Percentiles rank a stretch among this genome's conserved stretches.
Conservation (phyloP, 805 yeast genomes). For the Candida nitratophila region DNA sequence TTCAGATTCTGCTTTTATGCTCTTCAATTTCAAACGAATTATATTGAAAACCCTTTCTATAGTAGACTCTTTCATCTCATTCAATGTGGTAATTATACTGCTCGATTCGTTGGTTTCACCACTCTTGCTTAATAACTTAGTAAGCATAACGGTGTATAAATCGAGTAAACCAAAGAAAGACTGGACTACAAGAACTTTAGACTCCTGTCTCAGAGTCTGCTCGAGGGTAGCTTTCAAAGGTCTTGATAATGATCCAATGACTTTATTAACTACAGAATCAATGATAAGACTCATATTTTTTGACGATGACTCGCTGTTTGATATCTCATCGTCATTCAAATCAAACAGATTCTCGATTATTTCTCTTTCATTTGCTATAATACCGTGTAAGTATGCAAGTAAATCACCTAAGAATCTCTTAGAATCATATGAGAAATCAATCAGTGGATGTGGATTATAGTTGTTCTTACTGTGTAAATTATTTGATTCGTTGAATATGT, state of each 20-base stretch:
- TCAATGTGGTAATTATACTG: constrained; percentile 16
- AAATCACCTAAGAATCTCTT: constrained; percentile 79
- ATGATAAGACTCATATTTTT: constrained; percentile 12
- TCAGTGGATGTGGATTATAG: constrained; percentile 37
- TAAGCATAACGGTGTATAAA: constrained; percentile 65
- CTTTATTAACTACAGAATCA: constrained; percentile 36
- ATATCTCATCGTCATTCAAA: constrained; percentile 20
- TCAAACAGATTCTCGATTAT: constrained; percentile 57
- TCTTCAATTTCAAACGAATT: constrained; percentile 31
- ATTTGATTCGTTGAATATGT: constrained; percentile 2
- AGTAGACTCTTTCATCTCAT: constrained; percentile 26
- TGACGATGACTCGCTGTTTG: constrained; percentile 4
- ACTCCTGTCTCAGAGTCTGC: constrained; percentile 60
- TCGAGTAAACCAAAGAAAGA: constrained; percentile 57
- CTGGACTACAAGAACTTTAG: constrained; percentile 45
- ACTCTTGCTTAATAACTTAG: constrained; percentile 29
- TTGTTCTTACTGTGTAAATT: constrained; percentile 8
- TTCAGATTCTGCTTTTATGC: constrained; percentile 22
- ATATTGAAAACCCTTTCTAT: constrained; percentile 33
- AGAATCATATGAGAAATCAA: constrained; percentile 71
- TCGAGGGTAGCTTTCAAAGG: constrained; percentile 62
- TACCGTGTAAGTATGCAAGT: constrained; percentile 79
- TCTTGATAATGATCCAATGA: constrained; percentile 47
- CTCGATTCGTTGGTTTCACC: constrained; percentile 1
- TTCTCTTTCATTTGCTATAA: constrained; percentile 84